These are phyloP conservation scores for Vinca major DNA, from an alignment of 305 asterid genomes.

Conservation along the genomic window DNA sequence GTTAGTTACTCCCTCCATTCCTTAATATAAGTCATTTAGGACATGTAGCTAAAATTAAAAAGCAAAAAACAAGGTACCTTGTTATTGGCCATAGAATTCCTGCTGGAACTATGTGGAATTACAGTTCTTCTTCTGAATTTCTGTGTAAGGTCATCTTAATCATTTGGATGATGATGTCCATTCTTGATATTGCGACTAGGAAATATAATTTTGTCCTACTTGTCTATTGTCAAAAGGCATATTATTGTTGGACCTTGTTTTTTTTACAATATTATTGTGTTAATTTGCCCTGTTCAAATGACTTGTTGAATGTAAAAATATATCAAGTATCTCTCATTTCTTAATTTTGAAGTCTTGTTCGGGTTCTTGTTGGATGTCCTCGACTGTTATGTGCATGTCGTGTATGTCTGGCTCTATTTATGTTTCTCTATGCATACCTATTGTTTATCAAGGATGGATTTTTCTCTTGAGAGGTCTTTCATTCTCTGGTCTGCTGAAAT, in stretches of 20 bases:
- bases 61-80: too few relatives aligned
- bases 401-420: neutral
- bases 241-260: neutral
- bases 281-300: neutral
- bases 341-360: neutral
- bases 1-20: neutral
- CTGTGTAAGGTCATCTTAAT: neutral
- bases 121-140: neutral
- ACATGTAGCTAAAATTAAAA: too few relatives aligned
- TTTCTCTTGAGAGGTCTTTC: neutral
- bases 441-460: neutral
- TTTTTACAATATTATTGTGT: neutral
- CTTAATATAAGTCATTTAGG: too few relatives aligned
- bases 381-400: neutral
- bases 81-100: neutral
- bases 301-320: neutral
- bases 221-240: neutral
- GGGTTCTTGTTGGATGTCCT: neutral
- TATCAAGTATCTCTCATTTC: neutral
- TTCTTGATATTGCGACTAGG: neutral
- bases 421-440: neutral
- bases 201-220: neutral
- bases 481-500: neutral
- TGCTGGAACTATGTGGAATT: neutral
- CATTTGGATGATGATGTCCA: neutral